Conservation (phyloP, 305 asterid genomes). For the Fraxinus ornus region DNA sequence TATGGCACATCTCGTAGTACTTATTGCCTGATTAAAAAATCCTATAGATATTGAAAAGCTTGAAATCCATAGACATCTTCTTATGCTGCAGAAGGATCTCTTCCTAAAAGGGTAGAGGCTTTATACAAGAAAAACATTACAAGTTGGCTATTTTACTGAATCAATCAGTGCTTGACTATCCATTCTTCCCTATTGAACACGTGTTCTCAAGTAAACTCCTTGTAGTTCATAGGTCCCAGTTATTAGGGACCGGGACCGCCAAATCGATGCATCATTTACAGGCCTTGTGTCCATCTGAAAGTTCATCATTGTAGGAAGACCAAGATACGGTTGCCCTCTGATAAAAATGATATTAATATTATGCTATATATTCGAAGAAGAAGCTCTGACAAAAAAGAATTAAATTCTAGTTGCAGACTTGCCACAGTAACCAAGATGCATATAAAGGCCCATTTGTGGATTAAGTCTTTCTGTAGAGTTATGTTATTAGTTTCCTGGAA, state of each 20-base stretch:
- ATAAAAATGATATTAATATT: constrained; percentile 4
- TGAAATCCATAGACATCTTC: neutral
- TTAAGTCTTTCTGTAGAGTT: constrained; percentile 67
- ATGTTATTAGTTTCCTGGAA: neutral
- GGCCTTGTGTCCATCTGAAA: constrained; percentile 40
- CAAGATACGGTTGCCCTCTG: constrained; percentile 87
- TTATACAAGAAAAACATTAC: neutral
- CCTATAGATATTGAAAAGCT: neutral
- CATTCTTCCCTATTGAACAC: neutral
- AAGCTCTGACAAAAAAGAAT: neutral
- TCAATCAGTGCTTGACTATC: neutral
- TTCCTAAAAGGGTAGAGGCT: neutral
- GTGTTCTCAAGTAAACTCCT: neutral
- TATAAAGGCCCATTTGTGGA: constrained; percentile 87
- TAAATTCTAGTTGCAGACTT: constrained; percentile 23
- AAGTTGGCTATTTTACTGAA: neutral
- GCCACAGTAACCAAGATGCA: constrained; percentile 86
- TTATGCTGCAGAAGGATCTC: neutral
- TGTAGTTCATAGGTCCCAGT: neutral
- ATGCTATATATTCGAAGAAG: neutral
- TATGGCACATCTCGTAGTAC: neutral
- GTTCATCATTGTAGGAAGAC: constrained; percentile 75
- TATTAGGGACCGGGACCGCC: neutral
- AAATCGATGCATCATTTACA: neutral
- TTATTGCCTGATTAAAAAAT: neutral